phyloP scores from a whole-genome alignment of 1,284 basidiomycete species.

The Cutaneotrichosporon mucoides region DNA sequence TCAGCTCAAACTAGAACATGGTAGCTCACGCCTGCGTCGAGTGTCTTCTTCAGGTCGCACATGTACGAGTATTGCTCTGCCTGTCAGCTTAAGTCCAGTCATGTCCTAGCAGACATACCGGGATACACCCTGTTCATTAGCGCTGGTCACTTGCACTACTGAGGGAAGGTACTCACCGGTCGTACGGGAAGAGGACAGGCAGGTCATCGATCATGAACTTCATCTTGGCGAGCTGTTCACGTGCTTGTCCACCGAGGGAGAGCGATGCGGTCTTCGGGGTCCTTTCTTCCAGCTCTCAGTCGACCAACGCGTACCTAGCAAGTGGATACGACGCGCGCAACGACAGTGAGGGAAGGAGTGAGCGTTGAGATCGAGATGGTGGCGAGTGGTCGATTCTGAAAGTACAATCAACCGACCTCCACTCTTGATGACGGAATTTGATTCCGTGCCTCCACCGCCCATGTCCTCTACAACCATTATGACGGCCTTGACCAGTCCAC shows the following conservation, averaged over 20 bases:
- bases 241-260: neutral
- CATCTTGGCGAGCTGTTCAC: constrained; percentile 55
- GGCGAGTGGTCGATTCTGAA: too few relatives aligned
- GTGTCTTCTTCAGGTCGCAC: constrained; percentile 94
- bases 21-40: constrained; percentile 69
- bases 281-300: neutral
- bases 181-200: constrained; percentile 84
- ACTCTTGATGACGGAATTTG: too few relatives aligned
- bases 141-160: neutral
- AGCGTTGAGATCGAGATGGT: too few relatives aligned
- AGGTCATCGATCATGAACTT: constrained; percentile 95
- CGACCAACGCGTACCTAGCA: too few relatives aligned
- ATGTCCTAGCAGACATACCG: constrained; percentile 28
- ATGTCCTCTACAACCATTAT: too few relatives aligned
- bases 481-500: too few relatives aligned
- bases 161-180: constrained; percentile 50
- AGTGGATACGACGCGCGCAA: too few relatives aligned
- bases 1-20: neutral
- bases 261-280: neutral
- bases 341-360: too few relatives aligned
- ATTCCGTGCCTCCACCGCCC: neutral
- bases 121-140: constrained; percentile 33
- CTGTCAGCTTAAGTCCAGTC: constrained; percentile 5
- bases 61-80: constrained; percentile 98
- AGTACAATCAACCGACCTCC: too few relatives aligned